A percentile compares a stretch with the other conserved stretches of the same genome.
Conservation (phyloP, 495 filamentous ascomycete genomes). For the Haplographium delicatum region DNA sequence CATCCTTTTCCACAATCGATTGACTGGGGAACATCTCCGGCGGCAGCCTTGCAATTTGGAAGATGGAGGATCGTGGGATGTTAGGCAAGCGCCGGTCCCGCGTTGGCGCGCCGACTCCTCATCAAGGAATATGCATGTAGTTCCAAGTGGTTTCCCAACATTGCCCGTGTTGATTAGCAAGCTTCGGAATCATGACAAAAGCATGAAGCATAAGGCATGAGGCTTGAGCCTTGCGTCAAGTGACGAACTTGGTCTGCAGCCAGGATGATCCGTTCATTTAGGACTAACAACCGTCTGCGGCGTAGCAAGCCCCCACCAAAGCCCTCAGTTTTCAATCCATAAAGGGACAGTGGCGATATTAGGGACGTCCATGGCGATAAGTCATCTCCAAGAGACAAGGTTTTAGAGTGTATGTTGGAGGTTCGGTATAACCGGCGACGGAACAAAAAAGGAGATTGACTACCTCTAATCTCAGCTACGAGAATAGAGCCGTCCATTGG, state of each 20-base stretch:
- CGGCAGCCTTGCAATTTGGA: background rate
- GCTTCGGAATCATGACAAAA: no score
- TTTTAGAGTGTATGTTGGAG: background rate
- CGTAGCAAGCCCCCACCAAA: slow-evolving; percentile 1
- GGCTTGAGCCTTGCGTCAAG: slow-evolving; percentile 15
- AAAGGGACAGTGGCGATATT: background rate
- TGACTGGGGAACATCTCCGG: background rate
- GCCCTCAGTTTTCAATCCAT: background rate
- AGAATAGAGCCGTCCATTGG: no score
- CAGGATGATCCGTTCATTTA: background rate
- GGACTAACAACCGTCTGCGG: slow-evolving; percentile 1
- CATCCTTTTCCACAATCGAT: background rate
- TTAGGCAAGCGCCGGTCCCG: no score
- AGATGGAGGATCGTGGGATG: background rate
- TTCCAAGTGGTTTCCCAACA: no score
- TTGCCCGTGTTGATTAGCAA: no score
- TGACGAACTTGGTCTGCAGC: slow-evolving; percentile 2
- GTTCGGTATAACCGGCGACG: background rate
- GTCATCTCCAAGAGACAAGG: background rate
- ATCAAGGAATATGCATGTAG: no score
- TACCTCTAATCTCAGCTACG: no score
- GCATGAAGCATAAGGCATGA: no score
- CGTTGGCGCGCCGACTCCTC: no score
- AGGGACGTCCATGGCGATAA: background rate
- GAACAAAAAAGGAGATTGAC: no score